A percentile compares a stretch with the other conserved stretches of the same genome.
Conservation (phyloP, 805 yeast species). For the Spathaspora arborariae region DNA sequence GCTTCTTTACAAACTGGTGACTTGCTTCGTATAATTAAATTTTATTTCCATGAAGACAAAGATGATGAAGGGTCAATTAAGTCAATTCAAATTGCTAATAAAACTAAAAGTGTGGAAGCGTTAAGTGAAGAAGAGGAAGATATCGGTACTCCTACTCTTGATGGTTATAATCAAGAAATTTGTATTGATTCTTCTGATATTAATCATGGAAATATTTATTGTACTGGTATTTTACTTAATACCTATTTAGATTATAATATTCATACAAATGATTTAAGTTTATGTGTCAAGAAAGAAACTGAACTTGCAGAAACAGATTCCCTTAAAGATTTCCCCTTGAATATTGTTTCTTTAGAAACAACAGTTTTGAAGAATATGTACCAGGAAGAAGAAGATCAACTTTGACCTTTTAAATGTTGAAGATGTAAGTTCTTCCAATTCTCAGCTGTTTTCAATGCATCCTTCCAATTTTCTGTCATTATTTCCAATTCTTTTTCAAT, state of each 20-base stretch:
- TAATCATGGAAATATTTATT: constrained; percentile 17
- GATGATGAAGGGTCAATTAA: constrained; percentile 2
- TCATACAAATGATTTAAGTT: constrained; percentile 9
- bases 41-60: constrained; percentile 15
- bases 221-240: constrained; percentile 29
- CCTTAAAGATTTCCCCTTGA: constrained; percentile 27
- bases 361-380: constrained; percentile 18
- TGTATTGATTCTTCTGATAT: constrained; percentile 14
- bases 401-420: neutral
- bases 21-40: constrained; percentile 24
- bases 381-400: constrained; percentile 3
- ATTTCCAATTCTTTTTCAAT: constrained; percentile 30
- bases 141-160: neutral
- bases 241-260: constrained; percentile 21
- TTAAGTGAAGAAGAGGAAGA: neutral
- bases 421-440: constrained; percentile 28
- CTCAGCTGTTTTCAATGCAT: constrained; percentile 36
- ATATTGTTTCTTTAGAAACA: constrained; percentile 27
- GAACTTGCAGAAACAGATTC: constrained; percentile 14
- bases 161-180: neutral
- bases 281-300: constrained; percentile 15
- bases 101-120: neutral
- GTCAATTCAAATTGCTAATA: constrained; percentile 1
- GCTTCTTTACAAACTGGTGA: constrained; percentile 26
- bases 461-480: constrained; percentile 34